Evolutionary conservation across 495 filamentous ascomycete genomes (phyloP), one percentile per base, ranked within the genome.

Genomic region (Podospora tetraspora): DNA sequence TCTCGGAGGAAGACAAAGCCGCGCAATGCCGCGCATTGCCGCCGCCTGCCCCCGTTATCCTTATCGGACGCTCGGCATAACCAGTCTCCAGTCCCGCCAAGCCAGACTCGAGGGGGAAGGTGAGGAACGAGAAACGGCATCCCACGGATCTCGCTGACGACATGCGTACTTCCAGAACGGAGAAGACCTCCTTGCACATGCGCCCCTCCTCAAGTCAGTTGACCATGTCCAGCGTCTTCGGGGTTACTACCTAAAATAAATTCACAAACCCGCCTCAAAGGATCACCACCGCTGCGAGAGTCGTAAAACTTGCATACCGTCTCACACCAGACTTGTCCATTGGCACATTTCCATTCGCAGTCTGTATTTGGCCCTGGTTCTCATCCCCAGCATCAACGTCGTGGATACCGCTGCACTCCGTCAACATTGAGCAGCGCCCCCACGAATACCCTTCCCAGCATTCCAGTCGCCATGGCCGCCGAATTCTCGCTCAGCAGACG

Each of bases 401-500:
- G 34, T 5, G 13, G 13, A 43, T 19, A 43, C 16, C 6, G 43
- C 43, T 52, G 37, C 37, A 43, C 37, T 3, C 1, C 37, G 37
- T 5, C 32, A 19, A 43, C 13, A 4, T 43, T 19, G 16, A n/a
- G 43, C 43, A 6, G n/a, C 16, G 19, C 19, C 43, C 1, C 43
- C 43, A 52, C 43, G 16, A 19, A n/a, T 27, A 13, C 4, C 12
- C 52, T 23, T 2, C 13, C 6, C 29, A 4, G 23, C 3, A 32
- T 16, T 19, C 57, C 59, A 25, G 21, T 58, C 56, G 66, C 73
- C 61, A 79, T 71, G 29, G 85, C 88, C 83, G 71, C 81, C 24
- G 71, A 81, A 52, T 66, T 82, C 75, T 74, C 81, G 37, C 87
- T 96, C 29, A 89, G 88, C 65, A 77, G 78, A 27, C 90, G 90